Percentiles rank a stretch among this genome's conserved stretches.
phyloP scores from a whole-genome alignment of 106 monocot genomes.

The Dioscorea alata region DNA sequence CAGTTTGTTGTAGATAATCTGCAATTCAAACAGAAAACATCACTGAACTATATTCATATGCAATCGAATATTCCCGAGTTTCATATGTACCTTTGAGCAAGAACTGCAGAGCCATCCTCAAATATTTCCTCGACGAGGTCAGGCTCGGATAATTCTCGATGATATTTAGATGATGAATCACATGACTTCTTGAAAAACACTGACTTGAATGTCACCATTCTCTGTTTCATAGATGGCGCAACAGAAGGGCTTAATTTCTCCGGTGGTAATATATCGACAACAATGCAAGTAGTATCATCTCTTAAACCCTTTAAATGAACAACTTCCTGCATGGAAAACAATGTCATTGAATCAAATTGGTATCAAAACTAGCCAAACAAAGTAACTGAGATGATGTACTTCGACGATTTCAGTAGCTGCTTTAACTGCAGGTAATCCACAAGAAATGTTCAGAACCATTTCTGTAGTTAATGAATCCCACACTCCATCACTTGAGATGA shows the following conservation, averaged over 20 bases:
- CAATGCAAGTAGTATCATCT: constrained; percentile 91
- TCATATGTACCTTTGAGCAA: constrained; percentile 44
- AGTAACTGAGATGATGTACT: constrained; percentile 16
- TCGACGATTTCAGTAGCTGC: constrained; percentile 62
- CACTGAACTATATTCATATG: no score
- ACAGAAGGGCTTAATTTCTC: constrained; percentile 52
- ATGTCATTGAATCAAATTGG: background rate
- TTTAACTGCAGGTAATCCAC: constrained; percentile 46
- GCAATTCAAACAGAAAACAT: constrained; percentile 9
- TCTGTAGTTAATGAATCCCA: constrained; percentile 70
- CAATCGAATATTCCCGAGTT: no score
- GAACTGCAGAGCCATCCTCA: constrained; percentile 74
- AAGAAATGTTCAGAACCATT: constrained; percentile 33
- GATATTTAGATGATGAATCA: constrained; percentile 33
- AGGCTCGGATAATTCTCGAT: constrained; percentile 37
- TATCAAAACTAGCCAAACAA: no score
- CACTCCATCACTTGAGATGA: constrained; percentile 76
- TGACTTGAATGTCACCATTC: constrained; percentile 43
- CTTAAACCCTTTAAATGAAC: constrained; percentile 56
- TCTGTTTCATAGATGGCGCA: constrained; percentile 40
- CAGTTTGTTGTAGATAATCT: constrained; percentile 47
- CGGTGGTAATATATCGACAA: constrained; percentile 80
- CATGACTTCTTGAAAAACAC: constrained; percentile 38
- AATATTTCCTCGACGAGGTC: constrained; percentile 73
- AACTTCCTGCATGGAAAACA: constrained; percentile 46